phyloP scores from a whole-genome alignment of 2,329 filamentous ascomycete genomes.

The Blastomyces silverae region DNA sequence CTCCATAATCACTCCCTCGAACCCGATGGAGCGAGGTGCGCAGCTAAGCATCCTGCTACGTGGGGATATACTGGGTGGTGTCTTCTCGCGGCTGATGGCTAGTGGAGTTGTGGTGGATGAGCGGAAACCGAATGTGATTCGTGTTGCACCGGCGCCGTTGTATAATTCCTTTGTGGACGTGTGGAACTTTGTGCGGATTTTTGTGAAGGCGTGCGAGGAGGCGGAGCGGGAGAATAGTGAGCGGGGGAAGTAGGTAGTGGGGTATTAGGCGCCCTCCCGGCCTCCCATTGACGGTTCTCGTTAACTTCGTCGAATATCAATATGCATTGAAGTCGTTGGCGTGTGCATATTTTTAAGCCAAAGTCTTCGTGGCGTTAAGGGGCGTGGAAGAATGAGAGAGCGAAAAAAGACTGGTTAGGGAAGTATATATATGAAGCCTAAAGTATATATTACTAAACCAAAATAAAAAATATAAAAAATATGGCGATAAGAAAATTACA shows the following conservation, averaged over 20 bases:
- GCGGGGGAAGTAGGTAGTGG: background rate
- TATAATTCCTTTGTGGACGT: constrained; percentile 78
- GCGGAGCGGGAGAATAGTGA: constrained; percentile 25
- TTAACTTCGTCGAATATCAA: too few relatives aligned
- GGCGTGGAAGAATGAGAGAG: too few relatives aligned
- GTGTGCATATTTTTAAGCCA: too few relatives aligned
- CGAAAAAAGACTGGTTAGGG: too few relatives aligned
- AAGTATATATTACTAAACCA: background rate
- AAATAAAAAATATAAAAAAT: background rate
- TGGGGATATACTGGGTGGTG: constrained; percentile 61
- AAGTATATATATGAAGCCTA: too few relatives aligned
- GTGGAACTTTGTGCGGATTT: constrained; percentile 52
- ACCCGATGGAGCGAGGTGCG: constrained; percentile 62
- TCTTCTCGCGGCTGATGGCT: constrained; percentile 58
- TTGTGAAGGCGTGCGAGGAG: constrained; percentile 44
- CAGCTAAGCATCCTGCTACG: constrained; percentile 69
- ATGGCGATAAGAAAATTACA: background rate
- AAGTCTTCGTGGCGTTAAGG: too few relatives aligned
- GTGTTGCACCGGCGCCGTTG: constrained; percentile 74
- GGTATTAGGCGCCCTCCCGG: background rate
- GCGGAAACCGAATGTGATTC: constrained; percentile 75
- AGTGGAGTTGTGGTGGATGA: constrained; percentile 73
- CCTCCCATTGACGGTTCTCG: too few relatives aligned
- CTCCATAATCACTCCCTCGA: constrained; percentile 61
- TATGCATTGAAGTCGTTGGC: too few relatives aligned